Percentiles rank a stretch among this genome's conserved stretches.
Evolutionary conservation across 2,329 filamentous ascomycete genomes (phyloP).

Genomic region (Diaporthe velutina): DNA sequence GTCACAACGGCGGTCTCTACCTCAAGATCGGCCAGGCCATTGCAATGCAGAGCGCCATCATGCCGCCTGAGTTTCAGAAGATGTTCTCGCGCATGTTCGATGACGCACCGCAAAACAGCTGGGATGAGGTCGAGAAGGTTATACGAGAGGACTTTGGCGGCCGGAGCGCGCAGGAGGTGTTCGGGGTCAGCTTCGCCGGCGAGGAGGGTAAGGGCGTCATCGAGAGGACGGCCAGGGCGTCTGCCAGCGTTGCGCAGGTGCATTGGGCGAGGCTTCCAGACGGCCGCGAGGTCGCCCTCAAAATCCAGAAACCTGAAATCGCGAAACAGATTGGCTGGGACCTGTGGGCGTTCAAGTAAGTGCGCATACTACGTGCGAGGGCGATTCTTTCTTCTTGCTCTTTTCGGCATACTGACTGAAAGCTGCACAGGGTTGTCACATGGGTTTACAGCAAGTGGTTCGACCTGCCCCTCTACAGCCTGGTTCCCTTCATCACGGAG

Average conservation of each 20-base stretch:
- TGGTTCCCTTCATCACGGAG: conserved; percentile 94
- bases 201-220: conserved; percentile 76
- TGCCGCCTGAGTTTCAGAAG: conserved; percentile 93
- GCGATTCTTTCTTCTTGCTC: not conserved
- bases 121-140: conserved; percentile 87
- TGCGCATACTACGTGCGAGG: conserved; percentile 28
- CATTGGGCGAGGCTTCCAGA: conserved; percentile 92
- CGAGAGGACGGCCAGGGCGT: conserved; percentile 74
- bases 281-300: conserved; percentile 92
- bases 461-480: conserved; percentile 89
- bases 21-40: conserved; percentile 98
- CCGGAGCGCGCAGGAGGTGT: conserved; percentile 87
- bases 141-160: conserved; percentile 91
- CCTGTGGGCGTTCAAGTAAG: conserved; percentile 91
- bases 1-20: conserved; percentile 91
- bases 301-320: conserved; percentile 97
- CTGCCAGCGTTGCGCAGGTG: conserved; percentile 95
- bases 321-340: conserved; percentile 93
- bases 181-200: conserved; percentile 85
- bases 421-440: conserved; percentile 74
- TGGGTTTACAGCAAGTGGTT: conserved; percentile 89
- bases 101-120: conserved; percentile 93
- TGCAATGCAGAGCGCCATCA: conserved; percentile 95
- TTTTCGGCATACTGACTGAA: conserved; percentile 30
- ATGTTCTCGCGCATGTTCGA: conserved; percentile 99